These are phyloP conservation scores for Rhizophagus clarus DNA, from an alignment of 192 early-diverging fungal genomes.

Conservation along the genomic window DNA sequence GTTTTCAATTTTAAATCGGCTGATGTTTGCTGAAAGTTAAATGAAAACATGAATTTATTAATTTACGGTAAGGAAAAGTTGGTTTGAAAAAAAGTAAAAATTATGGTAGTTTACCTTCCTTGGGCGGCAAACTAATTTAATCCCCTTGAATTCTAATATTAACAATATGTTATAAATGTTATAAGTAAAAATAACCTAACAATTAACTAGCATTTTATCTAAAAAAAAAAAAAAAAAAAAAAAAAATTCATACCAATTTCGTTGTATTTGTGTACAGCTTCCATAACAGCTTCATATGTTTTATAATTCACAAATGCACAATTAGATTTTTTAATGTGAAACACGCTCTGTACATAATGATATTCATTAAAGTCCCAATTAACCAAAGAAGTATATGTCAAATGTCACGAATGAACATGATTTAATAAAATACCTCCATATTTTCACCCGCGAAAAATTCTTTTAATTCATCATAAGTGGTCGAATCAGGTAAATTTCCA, in stretches of 20 bases:
- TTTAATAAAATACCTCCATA: conserved; percentile 37
- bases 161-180: background rate
- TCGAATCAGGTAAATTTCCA: conserved; percentile 49
- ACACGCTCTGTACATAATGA: conserved; percentile 41
- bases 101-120: conserved; percentile 34
- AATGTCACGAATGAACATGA: background rate
- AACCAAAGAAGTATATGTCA: background rate
- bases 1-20: conserved; percentile 28
- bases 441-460: conserved; percentile 51
- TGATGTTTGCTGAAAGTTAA: conserved; percentile 12
- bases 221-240: too few relatives aligned
- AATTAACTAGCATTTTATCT: background rate
- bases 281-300: conserved; percentile 48
- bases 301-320: conserved; percentile 56
- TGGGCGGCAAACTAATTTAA: conserved; percentile 48
- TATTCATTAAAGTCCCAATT: too few relatives aligned
- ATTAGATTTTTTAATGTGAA: conserved; percentile 48
- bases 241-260: conserved; percentile 41
- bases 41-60: background rate
- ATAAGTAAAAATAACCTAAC: background rate
- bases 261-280: conserved; percentile 46
- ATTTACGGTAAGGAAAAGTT: conserved; percentile 2
- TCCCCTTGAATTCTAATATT: conserved; percentile 44
- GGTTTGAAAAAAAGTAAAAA: background rate
- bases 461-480: conserved; percentile 45